These are phyloP conservation scores for Penicillium arizonense DNA, from an alignment of 495 filamentous ascomycete genomes.

Conservation along the genomic window DNA sequence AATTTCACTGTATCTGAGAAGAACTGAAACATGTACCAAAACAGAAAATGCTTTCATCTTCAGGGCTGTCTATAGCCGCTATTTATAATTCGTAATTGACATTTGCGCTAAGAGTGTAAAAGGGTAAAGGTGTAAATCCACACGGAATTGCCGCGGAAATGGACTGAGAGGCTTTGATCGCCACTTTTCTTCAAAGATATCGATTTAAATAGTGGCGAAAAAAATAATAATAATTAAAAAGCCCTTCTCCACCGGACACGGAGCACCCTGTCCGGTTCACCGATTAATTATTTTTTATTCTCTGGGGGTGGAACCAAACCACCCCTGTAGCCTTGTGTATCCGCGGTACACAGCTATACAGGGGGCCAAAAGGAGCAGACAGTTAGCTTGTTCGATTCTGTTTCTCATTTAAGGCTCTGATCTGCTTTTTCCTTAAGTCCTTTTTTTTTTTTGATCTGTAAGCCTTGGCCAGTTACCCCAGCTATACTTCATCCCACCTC, in stretches of 20 bases:
- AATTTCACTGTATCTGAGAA: not conserved
- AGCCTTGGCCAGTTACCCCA: conserved; percentile 13
- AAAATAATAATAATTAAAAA: not conserved
- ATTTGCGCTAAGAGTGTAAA: conserved; percentile 8
- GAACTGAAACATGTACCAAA: conserved; percentile 17
- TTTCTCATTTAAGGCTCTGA: conserved; percentile 27
- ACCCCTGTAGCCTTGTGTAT: conserved; percentile 27
- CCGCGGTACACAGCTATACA: conserved; percentile 26
- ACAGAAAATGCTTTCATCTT: conserved; percentile 8
- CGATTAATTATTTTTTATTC: conserved; percentile 5
- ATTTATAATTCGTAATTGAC: conserved; percentile 20
- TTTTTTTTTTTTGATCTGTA: conserved; percentile 20
- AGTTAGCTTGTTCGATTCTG: conserved; percentile 11
- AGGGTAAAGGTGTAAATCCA: conserved; percentile 1
- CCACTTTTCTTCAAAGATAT: conserved; percentile 19
- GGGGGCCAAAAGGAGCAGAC: conserved; percentile 27
- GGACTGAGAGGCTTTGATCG: conserved; percentile 15
- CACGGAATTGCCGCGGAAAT: not conserved
- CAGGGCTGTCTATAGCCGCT: not conserved
- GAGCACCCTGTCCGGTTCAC: conserved; percentile 20
- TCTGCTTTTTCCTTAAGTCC: conserved; percentile 14
- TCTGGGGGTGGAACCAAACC: conserved; percentile 18
- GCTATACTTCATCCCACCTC: conserved; percentile 13
- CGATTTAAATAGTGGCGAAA: conserved; percentile 21
- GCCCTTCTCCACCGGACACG: conserved; percentile 1